phyloP scores from a whole-genome alignment of 2,329 filamentous ascomycete species.

The Alternaria sp. region DNA sequence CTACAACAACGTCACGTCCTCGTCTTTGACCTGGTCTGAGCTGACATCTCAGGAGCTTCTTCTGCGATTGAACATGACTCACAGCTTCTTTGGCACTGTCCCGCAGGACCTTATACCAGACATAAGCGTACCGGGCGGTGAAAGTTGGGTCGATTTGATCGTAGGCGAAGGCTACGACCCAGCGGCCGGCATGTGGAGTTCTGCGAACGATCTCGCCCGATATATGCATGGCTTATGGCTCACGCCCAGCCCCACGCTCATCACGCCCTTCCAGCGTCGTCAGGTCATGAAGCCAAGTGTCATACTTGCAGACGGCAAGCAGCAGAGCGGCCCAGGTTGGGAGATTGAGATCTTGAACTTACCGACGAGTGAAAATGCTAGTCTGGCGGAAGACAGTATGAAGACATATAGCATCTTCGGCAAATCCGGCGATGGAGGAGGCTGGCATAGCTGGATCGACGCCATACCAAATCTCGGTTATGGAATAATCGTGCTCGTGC shows the following conservation, averaged over 20 bases:
- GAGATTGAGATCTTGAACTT: slow-evolving; percentile 32
- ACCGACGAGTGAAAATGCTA: slow-evolving; percentile 14
- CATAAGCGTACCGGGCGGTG: slow-evolving; percentile 33
- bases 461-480: slow-evolving; percentile 39
- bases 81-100: slow-evolving; percentile 33
- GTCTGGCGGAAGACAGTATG: not conserved
- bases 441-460: slow-evolving; percentile 42
- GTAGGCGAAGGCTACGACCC: slow-evolving; percentile 40
- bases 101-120: slow-evolving; percentile 23
- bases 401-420: slow-evolving; percentile 39
- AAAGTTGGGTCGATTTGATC: slow-evolving; percentile 36
- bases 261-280: slow-evolving; percentile 34
- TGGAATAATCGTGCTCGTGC: slow-evolving; percentile 32
- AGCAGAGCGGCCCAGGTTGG: slow-evolving; percentile 38
- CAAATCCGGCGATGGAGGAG: slow-evolving; percentile 41
- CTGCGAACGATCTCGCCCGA: slow-evolving; percentile 35
- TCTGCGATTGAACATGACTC: slow-evolving; percentile 31
- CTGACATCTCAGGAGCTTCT: slow-evolving; percentile 28
- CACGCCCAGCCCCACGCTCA: slow-evolving; percentile 24
- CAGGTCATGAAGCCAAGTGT: slow-evolving; percentile 29
- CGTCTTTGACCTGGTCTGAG: slow-evolving; percentile 30
- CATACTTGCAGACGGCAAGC: slow-evolving; percentile 32
- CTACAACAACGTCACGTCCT: slow-evolving; percentile 28
- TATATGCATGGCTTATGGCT: slow-evolving; percentile 38
- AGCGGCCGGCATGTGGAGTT: slow-evolving; percentile 42